phyloP scores from a whole-genome alignment of 305 asterid genomes.

The Coffea humblotiana region DNA sequence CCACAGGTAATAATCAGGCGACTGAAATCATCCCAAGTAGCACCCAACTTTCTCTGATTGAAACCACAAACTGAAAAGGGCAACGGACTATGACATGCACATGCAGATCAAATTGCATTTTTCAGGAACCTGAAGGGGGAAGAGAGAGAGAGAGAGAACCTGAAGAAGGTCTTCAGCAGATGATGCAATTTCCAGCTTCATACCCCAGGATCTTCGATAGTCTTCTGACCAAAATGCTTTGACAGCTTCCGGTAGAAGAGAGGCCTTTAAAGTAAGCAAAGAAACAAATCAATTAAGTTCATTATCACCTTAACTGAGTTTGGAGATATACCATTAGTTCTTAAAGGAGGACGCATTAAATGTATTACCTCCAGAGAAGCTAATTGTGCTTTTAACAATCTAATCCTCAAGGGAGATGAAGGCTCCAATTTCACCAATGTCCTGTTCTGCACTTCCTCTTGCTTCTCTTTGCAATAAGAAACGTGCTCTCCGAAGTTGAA shows the following conservation, averaged over 20 bases:
- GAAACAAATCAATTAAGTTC: neutral
- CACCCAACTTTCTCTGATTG: neutral
- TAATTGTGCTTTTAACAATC: conserved; percentile 67
- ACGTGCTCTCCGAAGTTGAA: conserved; percentile 46
- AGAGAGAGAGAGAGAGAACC: conserved; percentile 39
- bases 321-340: neutral
- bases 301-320: conserved; percentile 9
- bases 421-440: conserved; percentile 27
- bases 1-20: neutral
- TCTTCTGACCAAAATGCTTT: conserved; percentile 68
- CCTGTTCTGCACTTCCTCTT: conserved; percentile 28
- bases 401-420: conserved; percentile 53
- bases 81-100: too few species aligned
- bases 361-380: conserved; percentile 66
- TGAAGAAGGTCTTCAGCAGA: conserved; percentile 72
- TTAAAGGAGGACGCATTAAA: conserved; percentile 11
- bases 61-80: neutral
- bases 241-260: conserved; percentile 70
- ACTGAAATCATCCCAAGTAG: neutral
- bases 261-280: conserved; percentile 54
- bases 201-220: conserved; percentile 57
- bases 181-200: conserved; percentile 55
- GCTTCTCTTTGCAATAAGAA: conserved; percentile 43
- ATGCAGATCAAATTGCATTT: neutral
- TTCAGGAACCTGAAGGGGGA: neutral